Evolutionary conservation across 2,329 filamentous ascomycete genomes (phyloP).

Genomic region (Teratosphaeria pseudoeucalypti): DNA sequence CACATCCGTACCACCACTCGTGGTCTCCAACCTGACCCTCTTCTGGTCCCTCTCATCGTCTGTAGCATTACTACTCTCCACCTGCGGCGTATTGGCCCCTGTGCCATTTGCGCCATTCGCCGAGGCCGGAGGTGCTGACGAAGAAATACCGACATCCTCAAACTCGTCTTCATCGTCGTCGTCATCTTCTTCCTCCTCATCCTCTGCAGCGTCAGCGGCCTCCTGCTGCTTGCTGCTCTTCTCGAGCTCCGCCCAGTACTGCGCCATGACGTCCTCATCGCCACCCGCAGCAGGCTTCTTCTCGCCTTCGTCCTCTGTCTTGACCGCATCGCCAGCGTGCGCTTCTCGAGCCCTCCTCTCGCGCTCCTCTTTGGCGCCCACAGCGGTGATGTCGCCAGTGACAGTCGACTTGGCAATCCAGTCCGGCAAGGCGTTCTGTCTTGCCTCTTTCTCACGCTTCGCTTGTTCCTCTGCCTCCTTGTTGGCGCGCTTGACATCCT

Average conservation of each 20-base stretch:
- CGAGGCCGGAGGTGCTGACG: slow-evolving; percentile 23
- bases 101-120: slow-evolving; percentile 26
- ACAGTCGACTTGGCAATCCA: slow-evolving; percentile 29
- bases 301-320: slow-evolving; percentile 7
- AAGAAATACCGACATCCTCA: slow-evolving; percentile 43
- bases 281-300: slow-evolving; percentile 16
- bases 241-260: slow-evolving; percentile 57
- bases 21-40: neutral
- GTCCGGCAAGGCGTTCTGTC: slow-evolving; percentile 26
- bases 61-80: slow-evolving; percentile 23
- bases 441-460: slow-evolving; percentile 23
- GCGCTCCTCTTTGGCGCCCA: slow-evolving; percentile 25
- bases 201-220: slow-evolving; percentile 33
- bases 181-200: slow-evolving; percentile 43
- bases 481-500: slow-evolving; percentile 23
- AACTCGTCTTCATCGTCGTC: slow-evolving; percentile 42
- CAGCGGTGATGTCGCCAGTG: slow-evolving; percentile 36
- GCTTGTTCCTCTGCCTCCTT: slow-evolving; percentile 22
- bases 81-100: slow-evolving; percentile 13
- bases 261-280: slow-evolving; percentile 50
- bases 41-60: slow-evolving; percentile 32
- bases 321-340: slow-evolving; percentile 18
- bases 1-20: neutral
- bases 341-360: slow-evolving; percentile 30
- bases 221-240: slow-evolving; percentile 43